Percentiles rank a stretch among this genome's conserved stretches.
Conservation (phyloP, 163 green algal genomes). For the Scenedesmus sp. region DNA sequence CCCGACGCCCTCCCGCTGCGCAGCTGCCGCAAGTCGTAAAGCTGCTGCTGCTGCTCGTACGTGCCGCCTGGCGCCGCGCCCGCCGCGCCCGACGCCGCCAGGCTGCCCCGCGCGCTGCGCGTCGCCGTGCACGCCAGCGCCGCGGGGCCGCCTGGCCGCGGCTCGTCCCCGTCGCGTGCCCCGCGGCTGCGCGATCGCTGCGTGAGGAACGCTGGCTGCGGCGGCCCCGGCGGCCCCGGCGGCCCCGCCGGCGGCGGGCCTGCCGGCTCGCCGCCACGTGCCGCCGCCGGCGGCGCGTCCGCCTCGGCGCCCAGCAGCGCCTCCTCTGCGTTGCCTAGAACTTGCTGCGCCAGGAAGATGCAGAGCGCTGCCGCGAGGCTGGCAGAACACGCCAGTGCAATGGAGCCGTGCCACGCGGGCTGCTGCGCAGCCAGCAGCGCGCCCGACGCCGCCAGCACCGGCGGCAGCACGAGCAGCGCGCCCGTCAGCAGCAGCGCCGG, state of each 20-base stretch:
- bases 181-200: no score
- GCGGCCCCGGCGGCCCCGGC: no score
- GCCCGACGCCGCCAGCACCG: background rate
- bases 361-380: background rate
- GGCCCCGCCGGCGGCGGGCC: no score
- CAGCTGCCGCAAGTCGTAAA: background rate
- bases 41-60: background rate
- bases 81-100: no score
- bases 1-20: no score
- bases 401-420: background rate
- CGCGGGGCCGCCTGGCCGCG: no score
- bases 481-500: slow-evolving; percentile 5
- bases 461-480: background rate
- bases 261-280: no score
- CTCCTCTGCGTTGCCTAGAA: background rate
- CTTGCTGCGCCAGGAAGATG: background rate
- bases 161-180: no score
- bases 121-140: no score
- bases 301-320: background rate
- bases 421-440: background rate
- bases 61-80: background rate
- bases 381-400: background rate
- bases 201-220: no score
- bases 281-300: background rate
- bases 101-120: no score